Percentiles rank a stretch among this genome's conserved stretches.
These are phyloP conservation scores for Alternaria brassicicola DNA, from an alignment of 2,329 filamentous ascomycete genomes.

Conservation along the genomic window DNA sequence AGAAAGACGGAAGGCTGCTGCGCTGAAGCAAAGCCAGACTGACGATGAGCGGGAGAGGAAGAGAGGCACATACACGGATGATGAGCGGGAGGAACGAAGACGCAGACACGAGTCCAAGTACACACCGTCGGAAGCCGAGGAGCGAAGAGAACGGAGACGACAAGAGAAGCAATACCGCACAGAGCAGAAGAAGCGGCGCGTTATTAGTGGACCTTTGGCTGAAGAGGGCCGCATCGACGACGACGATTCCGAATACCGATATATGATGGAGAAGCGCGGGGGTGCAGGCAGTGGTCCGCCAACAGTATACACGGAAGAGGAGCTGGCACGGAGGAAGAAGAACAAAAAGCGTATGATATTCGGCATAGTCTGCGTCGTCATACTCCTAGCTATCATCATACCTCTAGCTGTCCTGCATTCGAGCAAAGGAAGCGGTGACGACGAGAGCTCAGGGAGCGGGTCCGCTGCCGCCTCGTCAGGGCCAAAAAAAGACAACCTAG, in stretches of 20 bases:
- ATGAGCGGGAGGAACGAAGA: slow-evolving; percentile 39
- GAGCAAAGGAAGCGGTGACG: slow-evolving; percentile 48
- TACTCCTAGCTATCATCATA: slow-evolving; percentile 55
- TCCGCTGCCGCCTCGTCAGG: slow-evolving; percentile 26
- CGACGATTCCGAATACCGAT: slow-evolving; percentile 50
- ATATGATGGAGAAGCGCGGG: slow-evolving; percentile 51
- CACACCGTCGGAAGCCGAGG: slow-evolving; percentile 49
- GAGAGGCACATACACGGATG: slow-evolving; percentile 35
- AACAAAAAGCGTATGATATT: slow-evolving; percentile 59
- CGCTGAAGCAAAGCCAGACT: slow-evolving; percentile 25
- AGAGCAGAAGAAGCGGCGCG: slow-evolving; percentile 47
- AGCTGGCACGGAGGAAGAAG: slow-evolving; percentile 49
- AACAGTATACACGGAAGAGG: slow-evolving; percentile 48
- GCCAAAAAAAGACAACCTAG: slow-evolving; percentile 54
- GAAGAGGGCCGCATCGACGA: slow-evolving; percentile 54
- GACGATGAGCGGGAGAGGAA: slow-evolving; percentile 36
- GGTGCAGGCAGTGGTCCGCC: slow-evolving; percentile 47
- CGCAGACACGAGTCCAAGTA: slow-evolving; percentile 39
- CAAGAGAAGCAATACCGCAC: slow-evolving; percentile 47
- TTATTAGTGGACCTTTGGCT: slow-evolving; percentile 55
- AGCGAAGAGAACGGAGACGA: slow-evolving; percentile 47
- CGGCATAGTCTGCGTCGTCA: slow-evolving; percentile 45
- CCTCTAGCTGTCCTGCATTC: slow-evolving; percentile 55
- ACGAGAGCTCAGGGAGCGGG: slow-evolving; percentile 30
- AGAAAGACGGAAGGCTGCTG: slow-evolving; percentile 41